phyloP scores from a whole-genome alignment of 352 stramenopile genomes.

The Globisporangium viniferum region DNA sequence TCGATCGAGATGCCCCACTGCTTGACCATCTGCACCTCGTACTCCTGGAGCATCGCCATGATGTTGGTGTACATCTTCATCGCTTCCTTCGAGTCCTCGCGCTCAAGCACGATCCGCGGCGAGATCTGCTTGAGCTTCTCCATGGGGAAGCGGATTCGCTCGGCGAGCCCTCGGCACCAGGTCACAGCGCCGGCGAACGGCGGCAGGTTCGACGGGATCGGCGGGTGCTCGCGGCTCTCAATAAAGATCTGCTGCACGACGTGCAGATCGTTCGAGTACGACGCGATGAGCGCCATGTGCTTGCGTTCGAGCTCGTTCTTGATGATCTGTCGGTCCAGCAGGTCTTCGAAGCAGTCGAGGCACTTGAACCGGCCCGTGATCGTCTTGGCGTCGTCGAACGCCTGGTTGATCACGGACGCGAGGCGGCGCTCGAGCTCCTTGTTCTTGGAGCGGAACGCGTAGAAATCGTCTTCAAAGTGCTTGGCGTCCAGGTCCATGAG shows the following conservation, averaged over 20 bases:
- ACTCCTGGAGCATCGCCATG: slow-evolving; percentile 78
- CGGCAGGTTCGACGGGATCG: slow-evolving; percentile 86
- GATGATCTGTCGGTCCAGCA: slow-evolving; percentile 82
- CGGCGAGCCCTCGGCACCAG: slow-evolving; percentile 84
- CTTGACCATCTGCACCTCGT: slow-evolving; percentile 79
- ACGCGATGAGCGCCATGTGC: slow-evolving; percentile 72
- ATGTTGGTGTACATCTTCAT: slow-evolving; percentile 90
- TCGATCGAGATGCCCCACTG: slow-evolving; percentile 81
- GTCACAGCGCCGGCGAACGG: slow-evolving; percentile 89
- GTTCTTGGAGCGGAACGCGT: slow-evolving; percentile 85
- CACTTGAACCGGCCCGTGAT: slow-evolving; percentile 88
- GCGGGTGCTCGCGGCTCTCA: slow-evolving; percentile 81
- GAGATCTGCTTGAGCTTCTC: slow-evolving; percentile 81
- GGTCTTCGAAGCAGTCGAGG: slow-evolving; percentile 89
- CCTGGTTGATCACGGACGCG: slow-evolving; percentile 88
- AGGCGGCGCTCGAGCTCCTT: slow-evolving; percentile 88
- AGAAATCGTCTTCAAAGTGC: slow-evolving; percentile 91
- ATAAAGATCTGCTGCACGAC: slow-evolving; percentile 89
- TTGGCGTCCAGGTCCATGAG: slow-evolving; percentile 89
- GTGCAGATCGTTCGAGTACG: slow-evolving; percentile 80
- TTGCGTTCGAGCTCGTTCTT: slow-evolving; percentile 90
- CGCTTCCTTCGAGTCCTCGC: slow-evolving; percentile 87
- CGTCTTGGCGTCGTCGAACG: slow-evolving; percentile 91
- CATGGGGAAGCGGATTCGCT: slow-evolving; percentile 90
- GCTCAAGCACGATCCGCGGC: slow-evolving; percentile 75